Percentiles rank a stretch among this genome's conserved stretches.
Evolutionary conservation across 176 grass and related monocot genomes (phyloP).

Genomic region (Oryza officinalis): DNA sequence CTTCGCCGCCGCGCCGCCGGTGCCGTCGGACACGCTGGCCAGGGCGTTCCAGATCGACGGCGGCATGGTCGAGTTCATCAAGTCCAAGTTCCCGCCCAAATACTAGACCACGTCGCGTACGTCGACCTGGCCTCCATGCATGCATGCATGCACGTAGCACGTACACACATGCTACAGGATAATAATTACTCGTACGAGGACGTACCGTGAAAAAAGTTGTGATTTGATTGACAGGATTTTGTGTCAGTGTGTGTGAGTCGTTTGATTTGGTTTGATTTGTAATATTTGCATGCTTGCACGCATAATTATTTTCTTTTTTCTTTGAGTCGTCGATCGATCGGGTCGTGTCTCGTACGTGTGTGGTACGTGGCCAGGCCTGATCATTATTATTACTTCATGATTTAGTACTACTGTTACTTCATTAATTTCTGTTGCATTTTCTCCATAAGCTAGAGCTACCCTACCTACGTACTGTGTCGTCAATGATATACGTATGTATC

Average conservation of each 20-base stretch:
- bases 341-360: not conserved
- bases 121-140: not conserved
- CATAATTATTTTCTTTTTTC: not conserved
- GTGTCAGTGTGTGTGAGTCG: too few relatives aligned
- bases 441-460: not conserved
- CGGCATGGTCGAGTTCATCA: constrained; percentile 57
- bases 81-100: constrained; percentile 52
- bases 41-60: constrained; percentile 59
- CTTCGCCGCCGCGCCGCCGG: constrained; percentile 47
- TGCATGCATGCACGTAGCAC: not conserved
- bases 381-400: not conserved
- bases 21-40: constrained; percentile 52
- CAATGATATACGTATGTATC: not conserved
- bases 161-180: too few relatives aligned
- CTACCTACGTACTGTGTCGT: not conserved
- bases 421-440: not conserved
- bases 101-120: not conserved
- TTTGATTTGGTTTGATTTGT: not conserved
- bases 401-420: not conserved
- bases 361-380: not conserved
- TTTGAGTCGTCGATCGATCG: not conserved
- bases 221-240: not conserved
- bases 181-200: not conserved
- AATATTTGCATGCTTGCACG: not conserved
- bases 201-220: not conserved